Base-by-base conservation (phyloP, 2,329 filamentous ascomycete species). In the Canariomyces notabilis region DNA sequence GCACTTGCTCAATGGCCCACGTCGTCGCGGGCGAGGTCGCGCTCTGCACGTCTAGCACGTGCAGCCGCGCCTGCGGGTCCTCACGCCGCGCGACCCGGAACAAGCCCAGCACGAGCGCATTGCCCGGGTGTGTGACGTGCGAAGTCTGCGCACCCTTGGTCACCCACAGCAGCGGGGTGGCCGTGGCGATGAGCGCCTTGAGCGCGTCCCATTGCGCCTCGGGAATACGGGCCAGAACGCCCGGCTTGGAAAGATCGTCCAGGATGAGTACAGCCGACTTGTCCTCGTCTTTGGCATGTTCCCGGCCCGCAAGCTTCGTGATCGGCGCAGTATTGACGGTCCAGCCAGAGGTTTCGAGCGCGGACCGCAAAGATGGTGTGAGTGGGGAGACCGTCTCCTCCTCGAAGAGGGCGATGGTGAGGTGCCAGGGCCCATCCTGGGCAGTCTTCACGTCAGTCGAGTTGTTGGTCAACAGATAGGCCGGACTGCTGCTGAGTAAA, bases 131-230 rank as follows among this genome's bases (percentile, higher is more conserved):
- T 9, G 45, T 59, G 9, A 59, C 58, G 9, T 15, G 29, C 6
- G 19, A 19, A 3, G 26, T 33, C 42, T 60, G 60, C 2, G 48
- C 50, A 4, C 55, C 57, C 34, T 49, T 48, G 3, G 58, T 62
- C 0, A 63, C 57, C 59, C 60, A 64, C 20, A 60, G 49, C 4
- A 63, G 16, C 8, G 43, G 49, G 9, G 42, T 47, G 7, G 46
- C 46, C 6, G 35, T 37, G n/a, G 23, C 21, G 22, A 57, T 40
- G 5, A 64, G 51, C 1, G 35, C 26, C 44, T 64, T 57, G 5
- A 61, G 16, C 1, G 44, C 29, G 1, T 55, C 49, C 57, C 59
- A 61, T 19, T 60, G 53, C 7, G 31, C 3, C 11, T 23, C 2
- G 12, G 40, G 26, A 9, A 53, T 23, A 1, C 26, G 5, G 8